phyloP scores from a whole-genome alignment of 345 rosid genomes.

The Linum usitatissimum region DNA sequence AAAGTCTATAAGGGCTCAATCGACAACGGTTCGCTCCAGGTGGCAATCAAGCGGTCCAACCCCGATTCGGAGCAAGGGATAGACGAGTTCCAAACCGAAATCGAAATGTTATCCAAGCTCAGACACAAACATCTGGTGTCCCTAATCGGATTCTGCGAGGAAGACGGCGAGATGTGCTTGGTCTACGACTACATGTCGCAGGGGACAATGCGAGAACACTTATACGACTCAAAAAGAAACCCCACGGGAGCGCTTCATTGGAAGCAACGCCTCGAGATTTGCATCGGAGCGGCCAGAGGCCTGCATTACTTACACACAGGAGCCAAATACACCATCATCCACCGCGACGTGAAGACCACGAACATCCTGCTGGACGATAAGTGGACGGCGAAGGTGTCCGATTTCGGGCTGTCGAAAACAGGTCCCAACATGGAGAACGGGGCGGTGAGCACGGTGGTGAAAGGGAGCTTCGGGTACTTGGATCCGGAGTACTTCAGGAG shows the following conservation, averaged over 20 bases:
- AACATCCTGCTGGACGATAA: constrained; percentile 76
- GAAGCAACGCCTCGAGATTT: constrained; percentile 66
- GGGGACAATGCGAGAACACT: constrained; percentile 71
- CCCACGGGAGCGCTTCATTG: constrained; percentile 33
- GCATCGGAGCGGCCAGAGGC: constrained; percentile 77
- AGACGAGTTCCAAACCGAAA: constrained; percentile 68
- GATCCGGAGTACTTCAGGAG: constrained; percentile 82
- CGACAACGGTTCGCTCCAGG: constrained; percentile 35
- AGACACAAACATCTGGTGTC: constrained; percentile 89
- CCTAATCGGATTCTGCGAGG: constrained; percentile 75
- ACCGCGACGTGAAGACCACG: constrained; percentile 90
- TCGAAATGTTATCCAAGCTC: constrained; percentile 73
- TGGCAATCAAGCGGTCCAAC: constrained; percentile 68
- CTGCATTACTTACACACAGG: constrained; percentile 88
- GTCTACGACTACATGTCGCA: constrained; percentile 80
- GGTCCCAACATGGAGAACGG: constrained; percentile 74
- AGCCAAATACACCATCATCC: constrained; percentile 78
- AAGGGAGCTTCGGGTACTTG: constrained; percentile 81
- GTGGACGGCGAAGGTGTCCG: constrained; percentile 78
- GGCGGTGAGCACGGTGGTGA: constrained; percentile 78
- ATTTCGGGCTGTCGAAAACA: constrained; percentile 70
- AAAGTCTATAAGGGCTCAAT: constrained; percentile 74
- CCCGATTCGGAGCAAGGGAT: constrained; percentile 76
- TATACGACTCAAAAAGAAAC: constrained; percentile 40
- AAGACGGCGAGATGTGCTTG: constrained; percentile 69